Base-by-base conservation (phyloP, 352 stramenopile genomes). In the Phytophthora sojae region DNA sequence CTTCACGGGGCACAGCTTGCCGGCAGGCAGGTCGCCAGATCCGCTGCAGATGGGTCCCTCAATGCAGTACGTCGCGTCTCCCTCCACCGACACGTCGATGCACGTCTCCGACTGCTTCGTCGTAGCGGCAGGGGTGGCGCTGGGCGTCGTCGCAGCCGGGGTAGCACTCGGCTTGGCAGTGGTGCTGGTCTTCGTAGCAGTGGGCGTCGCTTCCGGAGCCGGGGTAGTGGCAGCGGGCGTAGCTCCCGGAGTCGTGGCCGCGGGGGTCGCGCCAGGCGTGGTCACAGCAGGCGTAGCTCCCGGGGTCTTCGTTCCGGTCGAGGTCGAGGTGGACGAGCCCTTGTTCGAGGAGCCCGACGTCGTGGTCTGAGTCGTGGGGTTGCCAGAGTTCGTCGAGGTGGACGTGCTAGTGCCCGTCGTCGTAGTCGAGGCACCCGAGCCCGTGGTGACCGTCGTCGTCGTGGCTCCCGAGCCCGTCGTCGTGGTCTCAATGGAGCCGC, bases 21-120 rank as follows among this genome's bases (percentile, higher is more conserved):
- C 87, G 11, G 76, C 67, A 3, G 83, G 81, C 25, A 53, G 63
- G 14, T 73, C 61, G 32, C 81, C 83, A 8, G 72, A 67, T 47
- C 87, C 87, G 32, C 76, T 88, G 67, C 87, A 95, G 50, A 93
- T 81, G 2, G 82, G 72, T 25, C 83, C 87, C 9, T 69, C 53
- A 50, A 93, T 88, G 71, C 85, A 93, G 71, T 92, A 93, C 17
- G 88, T 93, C 26, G 85, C 88, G 61, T 93, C 85, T 1, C 79
- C 69, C 54, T 92, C 80, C 21, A 95, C 85, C 12, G 81, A 92
- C 37, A 93, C 81, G 21, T 90, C 63, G 0, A 76, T 83, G 71
- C 85, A 93, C 56, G 64, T 73, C 25, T 61, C 56, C n/a, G 70
- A 57, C 29, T 67, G 51, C 51, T 61, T 65, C 35, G 54, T 76